A percentile compares a stretch with the other conserved stretches of the same genome.
phyloP scores from a whole-genome alignment of 805 yeast species.

The Grigorovia transvaalensis region DNA sequence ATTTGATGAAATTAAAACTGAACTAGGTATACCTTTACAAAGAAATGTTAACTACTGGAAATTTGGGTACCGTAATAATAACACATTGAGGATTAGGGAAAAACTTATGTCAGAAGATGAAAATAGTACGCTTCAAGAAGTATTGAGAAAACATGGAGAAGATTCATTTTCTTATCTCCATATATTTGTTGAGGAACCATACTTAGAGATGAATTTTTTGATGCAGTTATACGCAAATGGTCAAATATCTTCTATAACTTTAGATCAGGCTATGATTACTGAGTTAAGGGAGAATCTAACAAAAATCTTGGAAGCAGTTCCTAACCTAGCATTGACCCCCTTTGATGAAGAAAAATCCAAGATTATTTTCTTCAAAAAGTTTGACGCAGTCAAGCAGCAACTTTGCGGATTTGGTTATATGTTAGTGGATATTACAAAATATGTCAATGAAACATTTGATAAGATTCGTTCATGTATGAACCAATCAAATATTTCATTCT shows the following conservation, averaged over 20 bases:
- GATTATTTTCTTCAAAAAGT: conserved; percentile 49
- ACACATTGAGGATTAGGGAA: conserved; percentile 53
- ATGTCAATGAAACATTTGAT: not conserved
- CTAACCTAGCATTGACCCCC: not conserved
- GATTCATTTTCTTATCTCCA: conserved; percentile 35
- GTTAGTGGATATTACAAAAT: conserved; percentile 39
- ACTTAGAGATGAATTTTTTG: conserved; percentile 19
- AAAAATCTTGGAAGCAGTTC: not conserved
- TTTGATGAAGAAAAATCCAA: conserved; percentile 6
- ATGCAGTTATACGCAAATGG: conserved; percentile 6
- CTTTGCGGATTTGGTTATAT: conserved; percentile 60
- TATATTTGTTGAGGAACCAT: conserved; percentile 57
- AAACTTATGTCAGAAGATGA: conserved; percentile 28
- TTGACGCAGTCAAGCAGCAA: conserved; percentile 44
- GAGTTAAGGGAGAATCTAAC: conserved; percentile 10
- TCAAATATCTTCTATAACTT: conserved; percentile 12
- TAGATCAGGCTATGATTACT: conserved; percentile 7
- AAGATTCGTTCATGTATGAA: conserved; percentile 33
- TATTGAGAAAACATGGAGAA: conserved; percentile 26
- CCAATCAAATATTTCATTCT: conserved; percentile 30
- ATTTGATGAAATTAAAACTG: conserved; percentile 38
- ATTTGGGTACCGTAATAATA: conserved; percentile 57
- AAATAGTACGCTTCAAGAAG: conserved; percentile 37
- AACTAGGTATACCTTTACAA: conserved; percentile 31
- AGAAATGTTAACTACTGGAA: conserved; percentile 48